Conservation (phyloP, 2,329 filamentous ascomycete genomes). For the Hypoxylon sp. region DNA sequence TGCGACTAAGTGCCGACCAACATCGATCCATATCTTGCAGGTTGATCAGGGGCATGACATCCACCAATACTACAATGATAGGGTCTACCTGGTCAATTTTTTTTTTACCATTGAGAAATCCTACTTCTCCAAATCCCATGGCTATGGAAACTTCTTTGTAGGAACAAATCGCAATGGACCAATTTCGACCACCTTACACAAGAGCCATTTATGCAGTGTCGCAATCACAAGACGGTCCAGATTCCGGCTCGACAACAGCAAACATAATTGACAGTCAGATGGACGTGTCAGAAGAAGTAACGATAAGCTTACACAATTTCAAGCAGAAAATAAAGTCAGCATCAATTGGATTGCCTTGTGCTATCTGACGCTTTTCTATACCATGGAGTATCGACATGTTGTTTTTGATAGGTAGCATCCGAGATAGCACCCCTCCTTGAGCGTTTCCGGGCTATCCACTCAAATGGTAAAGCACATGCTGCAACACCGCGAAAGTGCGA, state of each 20-base stretch:
- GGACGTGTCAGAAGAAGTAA: constrained; percentile 22
- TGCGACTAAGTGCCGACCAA: constrained; percentile 35
- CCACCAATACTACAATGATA: constrained; percentile 31
- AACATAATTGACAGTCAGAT: constrained; percentile 6
- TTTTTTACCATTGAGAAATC: constrained; percentile 18
- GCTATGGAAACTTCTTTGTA: constrained; percentile 31
- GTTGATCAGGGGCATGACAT: constrained; percentile 34
- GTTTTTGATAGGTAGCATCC: constrained; percentile 26
- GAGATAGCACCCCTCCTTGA: constrained; percentile 9
- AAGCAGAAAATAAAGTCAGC: constrained; percentile 16
- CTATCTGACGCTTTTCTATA: constrained; percentile 23
- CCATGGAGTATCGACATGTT: neutral
- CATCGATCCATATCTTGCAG: constrained; percentile 30
- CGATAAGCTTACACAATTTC: constrained; percentile 15
- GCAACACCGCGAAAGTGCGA: constrained; percentile 1
- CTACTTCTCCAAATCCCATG: constrained; percentile 44
- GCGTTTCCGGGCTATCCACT: constrained; percentile 28
- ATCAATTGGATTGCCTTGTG: constrained; percentile 26
- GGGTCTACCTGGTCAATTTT: constrained; percentile 29
- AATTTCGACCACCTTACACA: constrained; percentile 10
- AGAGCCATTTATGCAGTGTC: constrained; percentile 32
- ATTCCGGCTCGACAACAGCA: constrained; percentile 16
- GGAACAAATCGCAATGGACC: constrained; percentile 29
- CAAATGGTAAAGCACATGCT: constrained; percentile 20
- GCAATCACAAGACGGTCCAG: constrained; percentile 1